Base-by-base conservation (phyloP, 306 rosid genomes). In the Casuarina cunninghamiana region DNA sequence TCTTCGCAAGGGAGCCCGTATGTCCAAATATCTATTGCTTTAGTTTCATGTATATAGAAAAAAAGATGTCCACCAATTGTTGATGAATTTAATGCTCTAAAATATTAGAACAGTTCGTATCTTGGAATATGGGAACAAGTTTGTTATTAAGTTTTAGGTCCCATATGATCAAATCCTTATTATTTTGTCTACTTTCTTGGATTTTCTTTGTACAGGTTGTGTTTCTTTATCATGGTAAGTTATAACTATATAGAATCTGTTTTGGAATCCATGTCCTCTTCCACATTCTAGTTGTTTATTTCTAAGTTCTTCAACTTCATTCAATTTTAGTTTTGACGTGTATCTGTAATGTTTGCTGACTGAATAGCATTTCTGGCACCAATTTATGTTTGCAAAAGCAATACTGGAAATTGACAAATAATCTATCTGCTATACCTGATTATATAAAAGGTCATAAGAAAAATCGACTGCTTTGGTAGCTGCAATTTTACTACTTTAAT, bases 1-100 rank as follows among this genome's bases (percentile, higher is more conserved):
- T 68, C 96, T 92, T 57, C 94, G 91, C 71, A 89, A 89, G 71
- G 98, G 98, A 87, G 97, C 97, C 39, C 83, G 98, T 92, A 86
- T 53, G 96, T 87, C 77, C 79, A 72, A 48, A 63, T 57, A 63
- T 43, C 55, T 21, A 13, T 8, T 51, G 17, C 48, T 55, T 51
- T 57, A 38, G 38, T 72, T 42, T 74, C 69, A 17, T 60, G 32
- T 21, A 0, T 26, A 53, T 10, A 3, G n/a, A 9, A 69, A 19
- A 3, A 38, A 6, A 17, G 2, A 65, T 17, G 5, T 66, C 50
- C 6, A 49, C 10, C 13, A 16, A n/a, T 17, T 42, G 46, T 41
- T 42, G 35, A 44, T 63, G 8, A 5, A 26, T 5, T 45, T 5
- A 46, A 45, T 70, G 41, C 43, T 26, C 48, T 19, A 10, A 45